Percentiles rank a stretch among this genome's conserved stretches.
Conservation (phyloP, 2,329 filamentous ascomycete species). For the Aspergillaceae sp. region DNA sequence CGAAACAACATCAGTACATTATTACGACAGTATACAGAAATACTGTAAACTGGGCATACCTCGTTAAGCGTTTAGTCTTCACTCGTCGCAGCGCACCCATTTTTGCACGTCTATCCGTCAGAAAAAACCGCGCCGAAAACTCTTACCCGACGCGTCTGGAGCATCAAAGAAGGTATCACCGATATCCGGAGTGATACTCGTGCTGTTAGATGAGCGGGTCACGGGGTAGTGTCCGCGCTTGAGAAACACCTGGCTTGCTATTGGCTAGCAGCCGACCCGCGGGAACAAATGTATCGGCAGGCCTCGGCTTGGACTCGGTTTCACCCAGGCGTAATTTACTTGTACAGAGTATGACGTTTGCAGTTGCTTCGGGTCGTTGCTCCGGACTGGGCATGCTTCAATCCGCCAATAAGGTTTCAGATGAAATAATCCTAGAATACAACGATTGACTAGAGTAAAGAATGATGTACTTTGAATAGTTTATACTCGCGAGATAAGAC, state of each 20-base stretch:
- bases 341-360: constrained; percentile 19
- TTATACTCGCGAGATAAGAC: neutral
- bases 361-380: constrained; percentile 16
- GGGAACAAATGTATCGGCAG: constrained; percentile 22
- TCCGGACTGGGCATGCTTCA: constrained; percentile 8
- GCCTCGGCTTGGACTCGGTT: constrained; percentile 27
- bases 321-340: constrained; percentile 9
- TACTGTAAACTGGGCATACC: constrained; percentile 38
- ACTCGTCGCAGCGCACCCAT: constrained; percentile 63
- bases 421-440: constrained; percentile 10
- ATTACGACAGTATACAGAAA: constrained; percentile 17
- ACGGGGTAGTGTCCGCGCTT: neutral
- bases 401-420: constrained; percentile 12
- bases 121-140: constrained; percentile 10
- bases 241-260: constrained; percentile 16
- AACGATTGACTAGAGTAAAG: neutral
- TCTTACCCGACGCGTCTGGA: constrained; percentile 5
- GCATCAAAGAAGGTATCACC: constrained; percentile 21
- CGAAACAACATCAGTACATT: constrained; percentile 19
- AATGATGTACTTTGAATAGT: too few species aligned
- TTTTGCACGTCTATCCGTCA: constrained; percentile 10
- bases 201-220: constrained; percentile 20
- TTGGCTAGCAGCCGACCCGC: constrained; percentile 20
- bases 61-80: constrained; percentile 65
- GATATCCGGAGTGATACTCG: constrained; percentile 27